Percentiles rank a stretch among this genome's conserved stretches.
phyloP scores from a whole-genome alignment of 805 yeast species.

The Maudiozyma serrabonitensis region DNA sequence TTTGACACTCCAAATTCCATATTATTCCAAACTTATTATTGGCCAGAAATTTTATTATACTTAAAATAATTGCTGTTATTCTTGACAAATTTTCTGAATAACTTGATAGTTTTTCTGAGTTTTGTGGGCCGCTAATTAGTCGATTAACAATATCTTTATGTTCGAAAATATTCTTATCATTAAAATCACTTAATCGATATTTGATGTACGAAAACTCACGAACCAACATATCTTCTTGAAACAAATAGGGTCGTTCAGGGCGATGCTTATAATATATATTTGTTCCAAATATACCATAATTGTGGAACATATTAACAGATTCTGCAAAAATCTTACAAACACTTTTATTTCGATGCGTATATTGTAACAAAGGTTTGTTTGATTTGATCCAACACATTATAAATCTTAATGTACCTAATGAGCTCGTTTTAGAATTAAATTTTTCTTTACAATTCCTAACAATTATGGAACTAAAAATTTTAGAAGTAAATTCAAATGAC shows the following conservation, averaged over 20 bases:
- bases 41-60: slow-evolving; percentile 9
- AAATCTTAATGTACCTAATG: slow-evolving; percentile 37
- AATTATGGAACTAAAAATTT: not conserved
- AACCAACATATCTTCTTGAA: slow-evolving; percentile 12
- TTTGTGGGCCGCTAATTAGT: slow-evolving; percentile 5
- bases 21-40: slow-evolving; percentile 8
- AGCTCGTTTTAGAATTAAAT: slow-evolving; percentile 7
- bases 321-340: slow-evolving; percentile 22
- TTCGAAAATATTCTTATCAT: slow-evolving; percentile 8
- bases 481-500: not conserved
- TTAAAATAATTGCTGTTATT: slow-evolving; percentile 7
- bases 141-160: slow-evolving; percentile 3
- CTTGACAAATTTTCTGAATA: slow-evolving; percentile 8
- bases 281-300: slow-evolving; percentile 3
- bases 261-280: slow-evolving; percentile 1
- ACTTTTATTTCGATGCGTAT: slow-evolving; percentile 21
- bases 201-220: slow-evolving; percentile 9
- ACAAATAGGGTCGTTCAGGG: slow-evolving; percentile 9
- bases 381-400: slow-evolving; percentile 47
- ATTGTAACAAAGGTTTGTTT: slow-evolving; percentile 32
- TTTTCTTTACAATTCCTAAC: slow-evolving; percentile 9
- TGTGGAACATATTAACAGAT: slow-evolving; percentile 17
- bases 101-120: not conserved
- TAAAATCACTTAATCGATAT: slow-evolving; percentile 10
- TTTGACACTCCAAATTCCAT: slow-evolving; percentile 3